These are phyloP conservation scores for Ceratocystiopsis minuta DNA, from an alignment of 2,329 filamentous ascomycete genomes.

Conservation along the genomic window DNA sequence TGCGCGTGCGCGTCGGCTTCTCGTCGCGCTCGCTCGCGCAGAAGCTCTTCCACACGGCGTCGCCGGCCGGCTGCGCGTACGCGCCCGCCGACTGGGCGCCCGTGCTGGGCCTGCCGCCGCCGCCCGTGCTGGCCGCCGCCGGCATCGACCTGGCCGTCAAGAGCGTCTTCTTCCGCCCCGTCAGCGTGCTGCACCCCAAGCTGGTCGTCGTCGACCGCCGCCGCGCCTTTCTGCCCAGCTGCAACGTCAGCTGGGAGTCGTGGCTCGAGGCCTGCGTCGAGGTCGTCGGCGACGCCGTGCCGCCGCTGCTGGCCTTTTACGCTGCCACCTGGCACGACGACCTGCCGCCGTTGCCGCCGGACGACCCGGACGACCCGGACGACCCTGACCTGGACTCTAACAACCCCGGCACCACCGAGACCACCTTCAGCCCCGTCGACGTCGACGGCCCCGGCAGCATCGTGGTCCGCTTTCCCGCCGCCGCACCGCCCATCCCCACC, in stretches of 20 bases:
- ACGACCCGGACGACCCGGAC: background rate
- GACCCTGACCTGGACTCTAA: too few species aligned
- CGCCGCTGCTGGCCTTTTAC: constrained; percentile 49
- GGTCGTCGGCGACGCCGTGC: constrained; percentile 42
- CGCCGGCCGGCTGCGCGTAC: constrained; percentile 42
- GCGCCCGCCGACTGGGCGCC: constrained; percentile 37
- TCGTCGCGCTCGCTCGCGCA: constrained; percentile 57
- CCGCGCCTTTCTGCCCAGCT: constrained; percentile 54
- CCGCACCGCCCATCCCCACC: constrained; percentile 17
- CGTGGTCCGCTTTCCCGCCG: constrained; percentile 4
- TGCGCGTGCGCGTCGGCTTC: constrained; percentile 56
- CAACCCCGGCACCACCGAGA: too few species aligned
- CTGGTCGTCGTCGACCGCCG: constrained; percentile 56
- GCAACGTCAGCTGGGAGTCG: constrained; percentile 74
- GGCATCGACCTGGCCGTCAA: constrained; percentile 55
- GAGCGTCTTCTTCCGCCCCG: constrained; percentile 60
- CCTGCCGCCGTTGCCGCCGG: background rate
- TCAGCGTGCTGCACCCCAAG: constrained; percentile 80
- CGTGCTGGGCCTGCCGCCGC: constrained; percentile 44
- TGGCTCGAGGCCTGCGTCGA: constrained; percentile 69
- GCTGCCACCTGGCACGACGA: constrained; percentile 43
- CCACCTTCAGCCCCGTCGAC: constrained; percentile 2
- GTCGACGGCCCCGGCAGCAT: constrained; percentile 6
- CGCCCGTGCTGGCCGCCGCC: constrained; percentile 29
- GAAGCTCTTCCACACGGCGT: constrained; percentile 57